Evolutionary conservation across 2,329 filamentous ascomycete species (phyloP), one percentile per base, ranked within the genome.

Genomic region (Cladosporium sp.): DNA sequence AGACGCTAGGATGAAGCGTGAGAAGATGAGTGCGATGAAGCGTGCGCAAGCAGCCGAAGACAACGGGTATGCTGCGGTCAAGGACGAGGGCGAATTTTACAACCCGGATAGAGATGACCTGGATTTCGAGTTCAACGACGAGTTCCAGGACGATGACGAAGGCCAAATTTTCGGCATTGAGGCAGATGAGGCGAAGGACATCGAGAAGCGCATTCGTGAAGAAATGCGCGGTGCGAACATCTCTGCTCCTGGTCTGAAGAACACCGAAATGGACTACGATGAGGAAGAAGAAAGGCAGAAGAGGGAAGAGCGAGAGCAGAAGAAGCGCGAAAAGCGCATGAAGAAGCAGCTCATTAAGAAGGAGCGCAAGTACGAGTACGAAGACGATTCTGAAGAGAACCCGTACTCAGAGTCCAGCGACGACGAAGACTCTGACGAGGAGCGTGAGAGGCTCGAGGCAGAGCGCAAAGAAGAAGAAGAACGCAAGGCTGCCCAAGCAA

Each of bases 101-200:
- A 76, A 78, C 42, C 72, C 78, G 29, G 82, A 85, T 62, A 78
- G 74, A 3, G 80, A 83, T 52, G 81, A 83, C 57, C 78, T 86
- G 59, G 83, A 86, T 61, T 85, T 83, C 58, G 80, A 85, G 48
- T 60, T 68, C 56, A 80, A 84, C 57, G 83, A 85, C 59, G 75
- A 82, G 60, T 96, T 96, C 63, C 88, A 91, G 58, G 88, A 95
- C 61, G 89, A 94, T 60, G 89, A 95, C 62, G 89, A 94, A 64
- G 82, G 86, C 18, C 78, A 82, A 2, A 79, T 85, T 36, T 79
- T 89, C 45, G 88, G 93, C 58, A 83, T 90, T 43, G 89, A 95
- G 53, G 91, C 95, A 57, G 78, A 79, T 54, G 76, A 79, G 13
- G 80, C 83, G 52, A 77, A 85, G 55, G 80, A 83, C 51, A 82